Conservation (phyloP, 192 early-diverging fungal species). For the Backusella macrospora region DNA sequence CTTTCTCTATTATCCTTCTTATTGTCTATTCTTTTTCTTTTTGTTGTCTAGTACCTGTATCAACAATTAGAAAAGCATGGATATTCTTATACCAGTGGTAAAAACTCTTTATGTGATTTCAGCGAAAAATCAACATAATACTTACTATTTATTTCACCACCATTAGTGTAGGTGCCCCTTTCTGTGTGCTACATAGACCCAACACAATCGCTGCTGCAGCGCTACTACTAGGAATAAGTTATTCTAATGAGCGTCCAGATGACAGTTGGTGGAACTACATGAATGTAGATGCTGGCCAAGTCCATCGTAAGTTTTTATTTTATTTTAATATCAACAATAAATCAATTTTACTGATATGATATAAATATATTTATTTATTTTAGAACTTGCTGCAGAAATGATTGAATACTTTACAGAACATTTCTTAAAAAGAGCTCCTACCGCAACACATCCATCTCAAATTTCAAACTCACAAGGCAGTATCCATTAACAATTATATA, state of each 20-base stretch:
- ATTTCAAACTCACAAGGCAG: background rate
- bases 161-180: constrained; percentile 44
- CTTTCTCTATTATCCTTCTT: too few species aligned
- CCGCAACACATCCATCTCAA: background rate
- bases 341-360: background rate
- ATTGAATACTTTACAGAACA: constrained; percentile 9
- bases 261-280: constrained; percentile 17
- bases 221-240: constrained; percentile 41
- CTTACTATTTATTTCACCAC: background rate
- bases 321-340: background rate
- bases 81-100: too few species aligned
- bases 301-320: constrained; percentile 25
- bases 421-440: constrained; percentile 15
- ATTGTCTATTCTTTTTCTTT: too few species aligned
- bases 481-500: background rate
- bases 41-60: too few species aligned
- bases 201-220: constrained; percentile 49
- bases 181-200: constrained; percentile 50
- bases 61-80: too few species aligned
- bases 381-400: constrained; percentile 29
- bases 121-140: too few species aligned
- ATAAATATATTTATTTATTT: too few species aligned
- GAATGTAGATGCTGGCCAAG: constrained; percentile 35
- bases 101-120: too few species aligned
- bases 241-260: background rate